These are phyloP conservation scores for Rhizopogon roseolus DNA, from an alignment of 768 basidiomycete genomes.

Conservation along the genomic window DNA sequence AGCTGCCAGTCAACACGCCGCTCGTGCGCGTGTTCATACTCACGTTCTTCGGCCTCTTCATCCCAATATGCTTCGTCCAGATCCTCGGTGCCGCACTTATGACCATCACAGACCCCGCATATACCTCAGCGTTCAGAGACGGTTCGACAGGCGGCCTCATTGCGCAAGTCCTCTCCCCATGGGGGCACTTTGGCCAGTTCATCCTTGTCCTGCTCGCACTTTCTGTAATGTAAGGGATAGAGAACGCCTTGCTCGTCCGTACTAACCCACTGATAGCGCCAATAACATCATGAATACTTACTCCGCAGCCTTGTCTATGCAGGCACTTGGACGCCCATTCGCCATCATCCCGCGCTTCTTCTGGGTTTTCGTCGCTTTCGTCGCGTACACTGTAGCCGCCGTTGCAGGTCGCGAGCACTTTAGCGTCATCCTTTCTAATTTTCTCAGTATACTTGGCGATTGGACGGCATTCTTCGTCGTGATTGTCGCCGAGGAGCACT, in stretches of 20 bases:
- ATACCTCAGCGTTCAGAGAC: conserved; percentile 33
- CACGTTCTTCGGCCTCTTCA: conserved; percentile 47
- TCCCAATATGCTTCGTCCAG: conserved; percentile 37
- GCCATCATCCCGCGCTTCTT: conserved; percentile 40
- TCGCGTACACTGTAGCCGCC: conserved; percentile 34
- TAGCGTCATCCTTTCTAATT: conserved; percentile 36
- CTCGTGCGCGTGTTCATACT: conserved; percentile 40
- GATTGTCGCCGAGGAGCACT: conserved; percentile 42
- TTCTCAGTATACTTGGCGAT: conserved; percentile 38
- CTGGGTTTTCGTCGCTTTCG: conserved; percentile 39
- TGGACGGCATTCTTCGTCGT: conserved; percentile 45
- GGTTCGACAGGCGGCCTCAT: conserved; percentile 42
- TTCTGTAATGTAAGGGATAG: conserved; percentile 32
- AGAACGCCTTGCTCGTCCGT: not conserved
- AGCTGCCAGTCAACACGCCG: conserved; percentile 39
- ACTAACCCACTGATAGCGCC: conserved; percentile 17
- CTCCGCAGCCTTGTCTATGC: conserved; percentile 42
- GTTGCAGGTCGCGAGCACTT: conserved; percentile 42
- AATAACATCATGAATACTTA: conserved; percentile 43
- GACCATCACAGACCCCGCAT: conserved; percentile 36
- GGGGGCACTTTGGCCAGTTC: conserved; percentile 38
- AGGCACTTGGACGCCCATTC: conserved; percentile 39
- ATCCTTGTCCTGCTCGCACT: conserved; percentile 37
- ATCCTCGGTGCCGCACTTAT: conserved; percentile 35
- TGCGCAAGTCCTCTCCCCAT: conserved; percentile 38